Conservation (phyloP, 164 flowering plant species). For the Brasenia schreberi region DNA sequence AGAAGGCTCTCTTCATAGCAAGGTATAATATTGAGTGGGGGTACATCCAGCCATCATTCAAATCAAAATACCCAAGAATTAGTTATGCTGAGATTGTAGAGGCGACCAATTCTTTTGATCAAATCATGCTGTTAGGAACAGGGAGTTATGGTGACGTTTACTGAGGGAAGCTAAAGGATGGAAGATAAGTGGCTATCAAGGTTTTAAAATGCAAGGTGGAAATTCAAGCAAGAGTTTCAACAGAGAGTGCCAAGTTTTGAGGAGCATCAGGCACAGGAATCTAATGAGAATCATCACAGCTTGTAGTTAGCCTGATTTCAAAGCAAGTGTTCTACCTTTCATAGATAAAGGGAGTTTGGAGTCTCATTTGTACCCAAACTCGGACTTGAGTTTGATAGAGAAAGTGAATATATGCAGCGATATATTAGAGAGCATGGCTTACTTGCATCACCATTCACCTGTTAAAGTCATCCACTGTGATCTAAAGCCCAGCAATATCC, state of each 20-base stretch:
- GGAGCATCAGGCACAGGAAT: conserved; percentile 18
- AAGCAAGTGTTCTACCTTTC: conserved; percentile 23
- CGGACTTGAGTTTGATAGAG: conserved; percentile 11
- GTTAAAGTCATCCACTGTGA: conserved; percentile 24
- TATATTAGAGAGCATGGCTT: conserved; percentile 23
- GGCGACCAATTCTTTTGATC: conserved; percentile 16
- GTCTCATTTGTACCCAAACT: conserved; percentile 11
- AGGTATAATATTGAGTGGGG: background rate
- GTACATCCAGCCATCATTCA: conserved; percentile 1
- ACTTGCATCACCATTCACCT: conserved; percentile 27
- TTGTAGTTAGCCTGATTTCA: conserved; percentile 20
- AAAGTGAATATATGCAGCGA: conserved; percentile 17
- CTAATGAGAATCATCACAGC: conserved; percentile 24
- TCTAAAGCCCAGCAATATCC: conserved; percentile 23
- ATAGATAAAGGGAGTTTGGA: conserved; percentile 26
- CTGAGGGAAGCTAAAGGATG: conserved; percentile 15
- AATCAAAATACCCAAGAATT: conserved; percentile 15
- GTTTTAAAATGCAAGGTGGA: conserved; percentile 15
- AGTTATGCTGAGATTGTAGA: conserved; percentile 17
- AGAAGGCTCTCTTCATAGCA: conserved; percentile 2
- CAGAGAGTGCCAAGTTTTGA: conserved; percentile 22
- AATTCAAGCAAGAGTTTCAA: conserved; percentile 17
- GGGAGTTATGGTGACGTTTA: conserved; percentile 20
- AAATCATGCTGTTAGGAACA: conserved; percentile 16
- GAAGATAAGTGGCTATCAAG: conserved; percentile 15